Evolutionary conservation across 331 rosid genomes (phyloP), one percentile per base, ranked within the genome.

Genomic region (Spiraea crenata): DNA sequence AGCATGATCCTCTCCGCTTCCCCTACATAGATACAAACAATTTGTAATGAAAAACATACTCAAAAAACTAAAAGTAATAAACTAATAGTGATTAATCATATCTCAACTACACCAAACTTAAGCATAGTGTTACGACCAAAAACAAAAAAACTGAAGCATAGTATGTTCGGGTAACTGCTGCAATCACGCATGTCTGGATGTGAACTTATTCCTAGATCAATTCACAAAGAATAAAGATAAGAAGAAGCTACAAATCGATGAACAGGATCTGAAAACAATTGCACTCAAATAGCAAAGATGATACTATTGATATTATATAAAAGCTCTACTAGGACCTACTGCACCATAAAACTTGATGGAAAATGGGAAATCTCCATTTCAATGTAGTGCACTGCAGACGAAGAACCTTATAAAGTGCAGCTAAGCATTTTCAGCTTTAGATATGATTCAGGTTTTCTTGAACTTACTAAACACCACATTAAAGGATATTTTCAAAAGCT

Each of bases 1-100:
- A 70, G 79, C 69, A 39, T 81, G 37, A 92, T 92, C 80, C 98
- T 92, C 81, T 82, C 88, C 60, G 82, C 78, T 79, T 92, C 98
- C 81, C 87, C 97, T 91, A 50, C 7, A 65, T 20, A 15, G 72
- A 79, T 52, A 63, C 73, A 74, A 83, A 25, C 34, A 68, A 63
- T 8, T 70, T 25, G 31, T 25, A 25, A 25, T 25, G 31, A 25
- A 25, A 25, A 25, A 25, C 31, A 25, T 25, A 25, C 2, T 25
- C 31, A 25, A 25, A 25, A 25, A 1, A 25, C 1, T 25, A 2
- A 25, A 25, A 25, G 31, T 2, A 25, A 1, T 25, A 25, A 25
- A 56, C 15, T 20, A 56, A 56, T 41, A 17, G 72, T 67, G 9
- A 38, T 67, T 6, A 38, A 51, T 19, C 19, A 38, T 11, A 14